These are phyloP conservation scores for Colletotrichum caudatum DNA, from an alignment of 2,329 filamentous ascomycete genomes.

Conservation along the genomic window DNA sequence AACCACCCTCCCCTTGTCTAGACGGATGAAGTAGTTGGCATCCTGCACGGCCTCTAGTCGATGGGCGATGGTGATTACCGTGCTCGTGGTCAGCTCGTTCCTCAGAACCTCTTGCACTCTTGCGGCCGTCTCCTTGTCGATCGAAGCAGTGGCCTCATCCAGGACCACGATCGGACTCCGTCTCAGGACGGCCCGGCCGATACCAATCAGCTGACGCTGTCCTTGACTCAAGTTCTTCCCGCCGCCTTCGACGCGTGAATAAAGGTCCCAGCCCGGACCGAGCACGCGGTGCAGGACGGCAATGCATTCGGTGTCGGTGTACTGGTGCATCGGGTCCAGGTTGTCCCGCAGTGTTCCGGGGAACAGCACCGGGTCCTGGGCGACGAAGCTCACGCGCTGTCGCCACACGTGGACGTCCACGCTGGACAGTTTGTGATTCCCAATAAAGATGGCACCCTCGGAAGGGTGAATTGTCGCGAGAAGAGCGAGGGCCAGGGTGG, in stretches of 20 bases:
- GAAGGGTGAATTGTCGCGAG: conserved; percentile 66
- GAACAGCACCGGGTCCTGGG: conserved; percentile 73
- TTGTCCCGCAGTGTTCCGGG: conserved; percentile 71
- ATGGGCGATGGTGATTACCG: conserved; percentile 76
- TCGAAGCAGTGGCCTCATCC: conserved; percentile 75
- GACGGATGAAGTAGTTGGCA: conserved; percentile 65
- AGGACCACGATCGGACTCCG: conserved; percentile 71
- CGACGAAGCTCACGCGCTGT: conserved; percentile 71
- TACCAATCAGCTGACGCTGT: conserved; percentile 71
- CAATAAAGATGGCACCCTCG: conserved; percentile 65
- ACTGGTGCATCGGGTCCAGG: conserved; percentile 75
- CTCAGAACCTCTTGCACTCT: conserved; percentile 69
- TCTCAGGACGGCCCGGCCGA: conserved; percentile 70
- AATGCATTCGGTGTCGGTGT: conserved; percentile 63
- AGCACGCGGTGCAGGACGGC: conserved; percentile 71
- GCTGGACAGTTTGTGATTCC: conserved; percentile 62
- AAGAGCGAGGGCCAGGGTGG: conserved; percentile 74
- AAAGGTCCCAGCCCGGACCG: conserved; percentile 59
- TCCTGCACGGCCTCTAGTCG: conserved; percentile 71
- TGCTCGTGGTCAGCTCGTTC: conserved; percentile 66
- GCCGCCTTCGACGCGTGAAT: conserved; percentile 67
- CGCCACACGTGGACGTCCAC: conserved; percentile 68
- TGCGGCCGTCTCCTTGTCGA: conserved; percentile 69
- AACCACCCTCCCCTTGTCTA: conserved; percentile 65
- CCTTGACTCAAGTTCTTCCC: conserved; percentile 73